Percentiles rank a stretch among this genome's conserved stretches.
phyloP scores from a whole-genome alignment of 495 filamentous ascomycete genomes.

The Penicillium arizonense region DNA sequence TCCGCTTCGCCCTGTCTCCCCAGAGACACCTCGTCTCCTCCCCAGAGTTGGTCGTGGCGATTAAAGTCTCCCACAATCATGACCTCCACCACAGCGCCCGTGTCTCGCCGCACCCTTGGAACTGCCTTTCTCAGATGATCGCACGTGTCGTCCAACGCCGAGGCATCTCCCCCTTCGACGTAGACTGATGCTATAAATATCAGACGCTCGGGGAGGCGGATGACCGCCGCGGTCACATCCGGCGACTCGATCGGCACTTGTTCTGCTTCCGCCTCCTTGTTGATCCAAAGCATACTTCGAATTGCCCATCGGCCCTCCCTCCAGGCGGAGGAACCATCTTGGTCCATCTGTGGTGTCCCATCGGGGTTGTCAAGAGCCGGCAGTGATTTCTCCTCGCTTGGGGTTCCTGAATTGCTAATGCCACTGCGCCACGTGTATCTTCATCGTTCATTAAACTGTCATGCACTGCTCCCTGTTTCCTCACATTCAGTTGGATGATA shows the following conservation, averaged over 20 bases:
- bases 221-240: constrained; percentile 26
- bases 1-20: constrained; percentile 32
- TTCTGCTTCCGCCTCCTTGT: constrained; percentile 25
- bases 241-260: constrained; percentile 21
- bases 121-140: constrained; percentile 14
- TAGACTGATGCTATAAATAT: constrained; percentile 28
- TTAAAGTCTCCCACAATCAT: constrained; percentile 35
- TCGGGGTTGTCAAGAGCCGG: constrained; percentile 20
- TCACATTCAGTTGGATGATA: constrained; percentile 29
- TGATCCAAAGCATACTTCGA: constrained; percentile 32
- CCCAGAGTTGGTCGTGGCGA: constrained; percentile 35
- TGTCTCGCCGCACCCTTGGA: constrained; percentile 11
- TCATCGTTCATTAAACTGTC: constrained; percentile 32
- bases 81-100: constrained; percentile 15
- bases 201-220: constrained; percentile 16
- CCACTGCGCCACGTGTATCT: constrained; percentile 13
- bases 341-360: constrained; percentile 28
- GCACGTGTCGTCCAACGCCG: constrained; percentile 8
- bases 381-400: constrained; percentile 24
- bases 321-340: constrained; percentile 24
- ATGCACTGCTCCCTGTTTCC: constrained; percentile 24
- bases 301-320: constrained; percentile 23
- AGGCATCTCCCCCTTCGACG: constrained; percentile 16
- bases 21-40: constrained; percentile 31
- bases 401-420: constrained; percentile 24